These are phyloP conservation scores for Euphorbia tirucalli DNA, from an alignment of 345 rosid genomes.

Conservation along the genomic window DNA sequence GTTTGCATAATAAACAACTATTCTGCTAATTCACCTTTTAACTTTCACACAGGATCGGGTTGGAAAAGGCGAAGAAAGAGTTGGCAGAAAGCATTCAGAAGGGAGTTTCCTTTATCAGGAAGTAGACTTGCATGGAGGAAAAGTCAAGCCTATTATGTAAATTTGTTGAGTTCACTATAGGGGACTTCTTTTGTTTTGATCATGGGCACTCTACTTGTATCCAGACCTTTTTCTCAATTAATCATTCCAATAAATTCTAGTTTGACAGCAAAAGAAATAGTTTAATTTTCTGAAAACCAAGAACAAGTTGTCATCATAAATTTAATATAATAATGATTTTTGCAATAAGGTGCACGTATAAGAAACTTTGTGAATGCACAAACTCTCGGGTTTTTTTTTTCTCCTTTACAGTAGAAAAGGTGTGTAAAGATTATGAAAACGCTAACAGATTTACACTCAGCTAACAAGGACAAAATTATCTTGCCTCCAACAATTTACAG, in stretches of 20 bases:
- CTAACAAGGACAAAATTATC: not conserved
- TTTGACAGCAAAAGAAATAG: not conserved
- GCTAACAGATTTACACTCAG: not conserved
- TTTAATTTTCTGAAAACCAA: too few relatives aligned
- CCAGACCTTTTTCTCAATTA: not conserved
- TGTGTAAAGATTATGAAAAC: not conserved
- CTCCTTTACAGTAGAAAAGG: too few relatives aligned
- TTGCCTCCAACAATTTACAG: slow-evolving; percentile 31
- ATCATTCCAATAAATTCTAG: not conserved
- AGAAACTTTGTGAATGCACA: too few relatives aligned
- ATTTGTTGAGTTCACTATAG: not conserved
- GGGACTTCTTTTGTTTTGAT: too few relatives aligned
- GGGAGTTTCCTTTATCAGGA: slow-evolving; percentile 67
- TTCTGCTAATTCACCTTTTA: not conserved
- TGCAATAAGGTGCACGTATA: too few relatives aligned
- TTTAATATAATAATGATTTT: too few relatives aligned
- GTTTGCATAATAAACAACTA: not conserved
- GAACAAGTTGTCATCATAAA: not conserved
- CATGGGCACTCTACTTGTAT: slow-evolving; percentile 1
- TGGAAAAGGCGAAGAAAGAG: slow-evolving; percentile 87
- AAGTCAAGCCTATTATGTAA: not conserved
- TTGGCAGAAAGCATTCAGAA: slow-evolving; percentile 72
- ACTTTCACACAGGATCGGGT: slow-evolving; percentile 45
- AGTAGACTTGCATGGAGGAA: slow-evolving; percentile 20
- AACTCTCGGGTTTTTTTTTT: too few relatives aligned